Evolutionary conservation across 305 asterid species (phyloP).

Genomic region (Fraxinus albicans): DNA sequence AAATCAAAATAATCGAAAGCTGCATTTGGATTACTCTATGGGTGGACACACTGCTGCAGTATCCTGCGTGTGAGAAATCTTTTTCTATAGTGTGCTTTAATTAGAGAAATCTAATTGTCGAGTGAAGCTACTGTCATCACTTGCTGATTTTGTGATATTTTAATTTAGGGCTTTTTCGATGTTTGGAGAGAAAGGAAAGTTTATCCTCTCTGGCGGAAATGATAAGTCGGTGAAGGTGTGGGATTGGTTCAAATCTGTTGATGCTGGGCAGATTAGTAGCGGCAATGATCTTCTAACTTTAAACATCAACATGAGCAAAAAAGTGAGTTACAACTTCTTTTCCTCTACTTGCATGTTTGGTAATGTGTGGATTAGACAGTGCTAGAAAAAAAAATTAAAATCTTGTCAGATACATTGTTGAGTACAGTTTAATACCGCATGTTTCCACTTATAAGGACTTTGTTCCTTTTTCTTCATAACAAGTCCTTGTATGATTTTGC

Average conservation of each 20-base stretch:
- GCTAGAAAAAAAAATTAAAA: not conserved
- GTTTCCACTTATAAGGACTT: not conserved
- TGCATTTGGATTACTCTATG: constrained; percentile 62
- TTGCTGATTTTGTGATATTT: constrained; percentile 16
- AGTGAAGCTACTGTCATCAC: not conserved
- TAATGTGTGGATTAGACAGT: not conserved
- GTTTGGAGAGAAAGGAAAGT: constrained; percentile 88
- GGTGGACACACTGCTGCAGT: constrained; percentile 91
- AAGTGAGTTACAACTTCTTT: constrained; percentile 43
- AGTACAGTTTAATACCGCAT: not conserved
- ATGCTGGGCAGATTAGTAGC: constrained; percentile 35
- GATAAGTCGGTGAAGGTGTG: constrained; percentile 80
- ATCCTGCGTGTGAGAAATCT: constrained; percentile 76
- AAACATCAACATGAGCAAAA: constrained; percentile 56
- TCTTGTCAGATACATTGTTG: not conserved
- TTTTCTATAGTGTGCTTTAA: not conserved
- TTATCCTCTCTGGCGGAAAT: constrained; percentile 82
- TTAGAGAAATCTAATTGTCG: not conserved
- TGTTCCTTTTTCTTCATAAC: not conserved
- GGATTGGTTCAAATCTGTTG: constrained; percentile 64
- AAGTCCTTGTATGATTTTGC: constrained; percentile 18
- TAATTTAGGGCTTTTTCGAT: constrained; percentile 61
- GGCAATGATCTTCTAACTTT: constrained; percentile 31
- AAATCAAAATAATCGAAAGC: constrained; percentile 34
- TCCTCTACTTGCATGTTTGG: not conserved